Percentiles rank a stretch among this genome's conserved stretches.
Evolutionary conservation across 176 grass and related monocot genomes (phyloP).

Genomic region (Aegilops speltoides): DNA sequence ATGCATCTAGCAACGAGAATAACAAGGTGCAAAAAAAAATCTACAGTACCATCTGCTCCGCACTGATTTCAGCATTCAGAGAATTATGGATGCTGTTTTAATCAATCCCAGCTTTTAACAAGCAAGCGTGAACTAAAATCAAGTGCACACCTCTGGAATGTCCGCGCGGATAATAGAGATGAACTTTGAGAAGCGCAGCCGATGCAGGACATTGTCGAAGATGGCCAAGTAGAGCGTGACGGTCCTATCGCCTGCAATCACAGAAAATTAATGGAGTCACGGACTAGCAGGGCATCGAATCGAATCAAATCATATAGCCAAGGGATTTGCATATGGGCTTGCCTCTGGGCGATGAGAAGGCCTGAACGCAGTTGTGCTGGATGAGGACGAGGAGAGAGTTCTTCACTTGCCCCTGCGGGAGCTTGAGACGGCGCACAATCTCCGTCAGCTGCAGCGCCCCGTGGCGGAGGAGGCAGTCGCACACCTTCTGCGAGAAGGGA

Average conservation of each 20-base stretch:
- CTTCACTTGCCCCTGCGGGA: constrained; percentile 55
- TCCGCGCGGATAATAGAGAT: constrained; percentile 47
- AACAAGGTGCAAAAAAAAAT: neutral
- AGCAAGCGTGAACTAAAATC: neutral
- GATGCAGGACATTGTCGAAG: constrained; percentile 73
- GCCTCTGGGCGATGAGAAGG: constrained; percentile 54
- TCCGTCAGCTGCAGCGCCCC: constrained; percentile 65
- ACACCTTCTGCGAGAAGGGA: constrained; percentile 60
- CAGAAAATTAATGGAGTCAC: constrained; percentile 7
- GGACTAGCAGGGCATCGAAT: neutral
- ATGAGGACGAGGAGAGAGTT: constrained; percentile 86
- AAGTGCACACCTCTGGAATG: constrained; percentile 47
- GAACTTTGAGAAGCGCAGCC: constrained; percentile 82
- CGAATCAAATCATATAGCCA: neutral
- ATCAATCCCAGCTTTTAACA: neutral
- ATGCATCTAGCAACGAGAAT: constrained; percentile 15
- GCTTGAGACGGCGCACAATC: constrained; percentile 45
- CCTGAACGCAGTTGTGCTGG: constrained; percentile 91
- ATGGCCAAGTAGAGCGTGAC: constrained; percentile 62
- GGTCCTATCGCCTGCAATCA: constrained; percentile 44
- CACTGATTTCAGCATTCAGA: constrained; percentile 20
- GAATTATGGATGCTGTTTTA: neutral
- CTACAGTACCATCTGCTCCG: neutral
- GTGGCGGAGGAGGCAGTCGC: constrained; percentile 60
- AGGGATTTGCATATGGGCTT: neutral